Evolutionary conservation across 2,329 filamentous ascomycete genomes (phyloP), one percentile per base, ranked within the genome.

Genomic region (Exophiala aquamarina): DNA sequence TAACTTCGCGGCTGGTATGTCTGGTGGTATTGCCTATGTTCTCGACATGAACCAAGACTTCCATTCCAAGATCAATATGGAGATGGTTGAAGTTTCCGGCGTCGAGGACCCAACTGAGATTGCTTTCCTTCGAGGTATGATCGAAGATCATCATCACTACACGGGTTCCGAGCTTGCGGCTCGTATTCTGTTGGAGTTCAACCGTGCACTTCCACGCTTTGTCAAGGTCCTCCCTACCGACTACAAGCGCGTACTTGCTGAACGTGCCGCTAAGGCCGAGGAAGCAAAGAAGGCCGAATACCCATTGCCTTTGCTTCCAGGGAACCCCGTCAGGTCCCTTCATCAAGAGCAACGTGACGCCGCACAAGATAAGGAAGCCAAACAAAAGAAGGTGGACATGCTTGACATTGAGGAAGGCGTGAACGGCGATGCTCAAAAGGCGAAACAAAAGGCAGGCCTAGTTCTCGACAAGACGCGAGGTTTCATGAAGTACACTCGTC

Each of bases 1-100:
- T 61, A 97, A 97, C 77, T 97, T 97, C 64, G 92, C 91, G 61
- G 92, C 92, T 52, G 92, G 92, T 77, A 97, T 97, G 92, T 96
- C 91, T 63, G 92, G 92, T 65, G 92, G 92, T 77, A 96, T 97
- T 62, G 91, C 91, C 14, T 97, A 95, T 63, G 83, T 96, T 44
- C 81, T 97, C 21, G 92, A 97, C 64, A 86, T 93, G 64, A 81
- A 92, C 66, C 81, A 86, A 57, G 89, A 96, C 71, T 95, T 96
- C 74, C 77, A 87, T 68, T 83, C 84, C 60, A 96, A 96, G 79
- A 86, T 96, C 72, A 97, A 97, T 73, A 86, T 84, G 63, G 92
- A 97, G 74, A 95, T 97, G 92, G 92, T 97, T 59, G 91, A 96
- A 71, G 83, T 92, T 19, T 87, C 86, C 38, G 79, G 81, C 7